Base-by-base conservation (phyloP, 2,329 filamentous ascomycete genomes). In the Grosmannia penicillata region DNA sequence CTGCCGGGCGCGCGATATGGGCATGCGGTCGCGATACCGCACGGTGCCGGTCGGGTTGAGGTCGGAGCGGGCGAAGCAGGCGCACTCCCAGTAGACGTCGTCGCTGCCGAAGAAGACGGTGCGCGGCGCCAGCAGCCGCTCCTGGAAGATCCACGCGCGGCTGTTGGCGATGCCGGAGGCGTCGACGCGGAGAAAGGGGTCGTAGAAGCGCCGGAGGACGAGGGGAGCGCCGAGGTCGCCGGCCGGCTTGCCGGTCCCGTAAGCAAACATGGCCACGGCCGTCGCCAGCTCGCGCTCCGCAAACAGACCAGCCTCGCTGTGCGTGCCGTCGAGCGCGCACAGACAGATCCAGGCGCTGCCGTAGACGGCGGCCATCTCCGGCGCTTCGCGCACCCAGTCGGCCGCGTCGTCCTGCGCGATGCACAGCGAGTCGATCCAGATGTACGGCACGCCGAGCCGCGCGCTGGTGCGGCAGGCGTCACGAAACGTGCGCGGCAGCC, bases 361-460 rank as follows among this genome's bases (percentile, higher is more conserved):
- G 18, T 39, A 39, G 2, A 39, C 18, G 8, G 18, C 7, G 4
- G 28, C 37, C 30, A 39, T 34, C 9, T 6, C 10, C 4, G 26
- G 18, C 6, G 27, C 18, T 21, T 37, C 35, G 4, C 19, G 19
- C 9, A 4, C 4, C 35, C 35, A 37, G 35, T 37, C 35, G 3
- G 6, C 35, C 19, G 2, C 14, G 27, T 37, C 35, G 35, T 30
- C 35, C 21, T 37, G 35, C 18, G 31, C 27, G 19, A 37, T 37
- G 27, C 35, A 37, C 18, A 37, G 19, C 11, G 35, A 29, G 35
- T 37, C 35, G 19, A 37, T 37, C 35, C 35, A 37, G 19, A 37
- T 3, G 19, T 37, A 30, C 4, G 19, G 13, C 14, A 24, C 4
- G 14, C 35, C 35, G 4, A 37, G 27, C 3, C 14, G 35, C 3